phyloP scores from a whole-genome alignment of 257 asterid genomes.

The Mentha longifolia region DNA sequence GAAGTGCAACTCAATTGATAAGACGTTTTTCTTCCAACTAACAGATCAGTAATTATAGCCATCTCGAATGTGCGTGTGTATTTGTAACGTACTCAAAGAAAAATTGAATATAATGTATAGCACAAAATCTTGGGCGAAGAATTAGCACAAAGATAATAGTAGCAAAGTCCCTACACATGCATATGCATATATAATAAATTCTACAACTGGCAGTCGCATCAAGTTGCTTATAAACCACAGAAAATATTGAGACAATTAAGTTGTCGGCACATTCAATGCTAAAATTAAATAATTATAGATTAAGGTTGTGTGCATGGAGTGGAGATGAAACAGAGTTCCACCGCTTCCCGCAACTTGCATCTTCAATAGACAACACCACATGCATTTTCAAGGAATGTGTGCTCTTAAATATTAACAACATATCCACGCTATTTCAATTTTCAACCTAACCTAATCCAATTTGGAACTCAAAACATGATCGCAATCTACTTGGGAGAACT shows the following conservation, averaged over 20 bases:
- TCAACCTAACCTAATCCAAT: background rate
- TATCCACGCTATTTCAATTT: background rate
- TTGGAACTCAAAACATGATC: background rate
- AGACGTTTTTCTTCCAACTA: no score
- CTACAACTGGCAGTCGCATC: background rate
- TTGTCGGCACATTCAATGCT: background rate
- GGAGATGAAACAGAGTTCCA: background rate
- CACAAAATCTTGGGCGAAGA: background rate
- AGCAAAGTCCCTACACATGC: background rate
- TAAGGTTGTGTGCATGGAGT: background rate
- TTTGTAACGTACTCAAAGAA: no score
- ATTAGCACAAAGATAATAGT: background rate
- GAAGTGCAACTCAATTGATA: no score
- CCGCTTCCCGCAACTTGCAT: slow-evolving; percentile 6
- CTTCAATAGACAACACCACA: slow-evolving; percentile 41
- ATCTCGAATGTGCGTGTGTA: no score
- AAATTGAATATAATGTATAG: no score
- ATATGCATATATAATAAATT: background rate
- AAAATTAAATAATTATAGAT: background rate
- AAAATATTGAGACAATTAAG: background rate
- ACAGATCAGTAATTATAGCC: no score
- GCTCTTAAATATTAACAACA: slow-evolving; percentile 1
- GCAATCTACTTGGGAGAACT: background rate
- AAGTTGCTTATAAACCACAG: background rate
- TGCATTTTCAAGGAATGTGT: slow-evolving; percentile 21